These are phyloP conservation scores for Articulospora tetracladia DNA, from an alignment of 495 filamentous ascomycete genomes.

Conservation along the genomic window DNA sequence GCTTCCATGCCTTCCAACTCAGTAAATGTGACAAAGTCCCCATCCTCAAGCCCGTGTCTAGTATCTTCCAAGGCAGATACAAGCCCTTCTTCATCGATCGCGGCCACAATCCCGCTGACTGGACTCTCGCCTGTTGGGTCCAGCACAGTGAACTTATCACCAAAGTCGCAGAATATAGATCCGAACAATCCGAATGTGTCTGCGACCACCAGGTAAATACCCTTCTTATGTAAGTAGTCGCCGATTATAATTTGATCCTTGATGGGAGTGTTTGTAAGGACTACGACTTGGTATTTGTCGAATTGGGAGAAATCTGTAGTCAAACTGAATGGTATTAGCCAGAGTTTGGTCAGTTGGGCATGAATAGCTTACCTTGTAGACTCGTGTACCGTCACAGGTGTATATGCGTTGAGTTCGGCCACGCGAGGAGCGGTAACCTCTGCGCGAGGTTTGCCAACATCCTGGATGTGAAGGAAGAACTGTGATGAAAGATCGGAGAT, in stretches of 20 bases:
- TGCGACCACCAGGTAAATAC: slow-evolving; percentile 81
- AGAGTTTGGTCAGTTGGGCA: not conserved
- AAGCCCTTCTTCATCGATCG: slow-evolving; percentile 80
- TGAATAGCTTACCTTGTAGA: slow-evolving; percentile 32
- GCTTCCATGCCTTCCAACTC: slow-evolving; percentile 92
- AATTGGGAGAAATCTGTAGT: slow-evolving; percentile 67
- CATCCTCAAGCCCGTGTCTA: slow-evolving; percentile 92
- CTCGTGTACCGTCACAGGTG: slow-evolving; percentile 75
- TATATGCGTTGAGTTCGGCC: slow-evolving; percentile 94
- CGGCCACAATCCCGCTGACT: slow-evolving; percentile 84
- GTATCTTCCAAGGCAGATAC: slow-evolving; percentile 96
- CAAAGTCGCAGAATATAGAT: slow-evolving; percentile 95
- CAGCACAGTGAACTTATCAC: slow-evolving; percentile 82
- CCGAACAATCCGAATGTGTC: slow-evolving; percentile 95
- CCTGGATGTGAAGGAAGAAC: slow-evolving; percentile 86
- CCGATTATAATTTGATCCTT: slow-evolving; percentile 76
- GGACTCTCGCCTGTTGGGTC: slow-evolving; percentile 90
- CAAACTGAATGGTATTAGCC: slow-evolving; percentile 22
- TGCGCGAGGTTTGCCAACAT: slow-evolving; percentile 91
- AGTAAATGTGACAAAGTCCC: slow-evolving; percentile 91
- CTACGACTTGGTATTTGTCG: slow-evolving; percentile 85
- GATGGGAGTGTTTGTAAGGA: slow-evolving; percentile 80
- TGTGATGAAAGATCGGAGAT: slow-evolving; percentile 90
- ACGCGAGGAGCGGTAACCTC: slow-evolving; percentile 83
- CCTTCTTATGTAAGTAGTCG: slow-evolving; percentile 89